Evolutionary conservation across 2,329 filamentous ascomycete genomes (phyloP).

Genomic region (Hirsutella rhossiliensis): DNA sequence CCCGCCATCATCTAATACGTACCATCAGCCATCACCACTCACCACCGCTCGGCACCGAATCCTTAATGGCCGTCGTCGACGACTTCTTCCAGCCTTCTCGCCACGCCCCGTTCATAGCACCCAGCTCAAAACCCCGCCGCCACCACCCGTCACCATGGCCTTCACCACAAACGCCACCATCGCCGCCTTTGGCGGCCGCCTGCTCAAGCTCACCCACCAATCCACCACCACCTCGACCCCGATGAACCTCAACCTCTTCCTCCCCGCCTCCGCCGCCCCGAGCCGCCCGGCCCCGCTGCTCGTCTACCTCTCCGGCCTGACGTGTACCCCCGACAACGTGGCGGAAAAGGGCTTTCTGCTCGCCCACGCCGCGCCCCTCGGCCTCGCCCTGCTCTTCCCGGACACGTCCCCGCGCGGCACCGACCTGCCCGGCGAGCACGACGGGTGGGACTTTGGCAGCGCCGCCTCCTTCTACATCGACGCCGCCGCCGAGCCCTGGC

Average conservation of each 20-base stretch:
- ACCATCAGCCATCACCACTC: too few relatives aligned
- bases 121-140: too few relatives aligned
- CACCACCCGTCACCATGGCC: conserved; percentile 43
- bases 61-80: too few relatives aligned
- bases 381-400: conserved; percentile 87
- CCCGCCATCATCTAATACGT: too few relatives aligned
- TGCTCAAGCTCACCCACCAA: conserved; percentile 85
- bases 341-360: conserved; percentile 86
- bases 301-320: conserved; percentile 87
- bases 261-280: conserved; percentile 58
- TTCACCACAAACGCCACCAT: conserved; percentile 87
- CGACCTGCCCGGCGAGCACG: conserved; percentile 71
- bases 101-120: too few relatives aligned
- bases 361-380: conserved; percentile 62
- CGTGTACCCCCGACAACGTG: conserved; percentile 84
- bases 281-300: conserved; percentile 59
- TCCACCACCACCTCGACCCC: conserved; percentile 69
- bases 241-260: conserved; percentile 88
- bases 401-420: conserved; percentile 89
- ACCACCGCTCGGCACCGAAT: too few relatives aligned
- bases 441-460: conserved; percentile 80
- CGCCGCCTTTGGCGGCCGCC: conserved; percentile 82
- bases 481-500: conserved; percentile 64
- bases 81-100: too few relatives aligned
- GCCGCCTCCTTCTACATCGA: conserved; percentile 94